Evolutionary conservation across 352 stramenopile species (phyloP).

Genomic region (Globisporangium nodosum): DNA sequence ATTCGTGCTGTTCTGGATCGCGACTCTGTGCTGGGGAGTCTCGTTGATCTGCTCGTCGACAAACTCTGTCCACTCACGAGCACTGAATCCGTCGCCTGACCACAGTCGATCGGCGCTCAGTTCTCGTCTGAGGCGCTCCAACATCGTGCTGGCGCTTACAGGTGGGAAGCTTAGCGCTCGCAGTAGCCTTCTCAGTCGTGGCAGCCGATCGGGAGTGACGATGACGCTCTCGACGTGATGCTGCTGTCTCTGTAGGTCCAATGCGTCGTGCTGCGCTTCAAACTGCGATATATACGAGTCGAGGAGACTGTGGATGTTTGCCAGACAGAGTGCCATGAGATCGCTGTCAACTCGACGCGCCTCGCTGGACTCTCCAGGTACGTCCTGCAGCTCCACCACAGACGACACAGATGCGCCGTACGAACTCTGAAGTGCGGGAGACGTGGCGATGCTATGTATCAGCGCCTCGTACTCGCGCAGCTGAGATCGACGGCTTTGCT

Average conservation of each 20-base stretch:
- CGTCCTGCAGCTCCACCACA: background rate
- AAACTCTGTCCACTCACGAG: constrained; percentile 31
- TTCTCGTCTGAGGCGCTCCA: constrained; percentile 17
- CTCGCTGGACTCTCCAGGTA: background rate
- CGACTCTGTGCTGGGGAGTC: background rate
- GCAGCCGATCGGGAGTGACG: background rate
- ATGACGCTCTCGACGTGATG: background rate
- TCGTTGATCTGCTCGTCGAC: background rate
- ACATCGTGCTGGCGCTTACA: constrained; percentile 22
- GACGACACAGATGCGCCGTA: background rate
- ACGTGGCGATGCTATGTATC: constrained; percentile 11
- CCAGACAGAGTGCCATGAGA: constrained; percentile 47
- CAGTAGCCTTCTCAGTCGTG: constrained; percentile 26
- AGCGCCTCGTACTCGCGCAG: constrained; percentile 12
- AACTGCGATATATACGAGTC: constrained; percentile 31
- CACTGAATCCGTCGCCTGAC: constrained; percentile 22
- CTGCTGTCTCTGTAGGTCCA: background rate
- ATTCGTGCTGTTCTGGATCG: background rate
- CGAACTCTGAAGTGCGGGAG: constrained; percentile 4
- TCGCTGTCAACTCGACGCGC: constrained; percentile 19
- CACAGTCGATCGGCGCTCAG: constrained; percentile 29
- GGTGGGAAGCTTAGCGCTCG: constrained; percentile 39
- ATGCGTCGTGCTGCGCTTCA: constrained; percentile 13
- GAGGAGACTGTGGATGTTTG: constrained; percentile 60
- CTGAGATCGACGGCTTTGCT: background rate